phyloP scores from a whole-genome alignment of 257 asterid genomes.

The Rubia yunnanensis region DNA sequence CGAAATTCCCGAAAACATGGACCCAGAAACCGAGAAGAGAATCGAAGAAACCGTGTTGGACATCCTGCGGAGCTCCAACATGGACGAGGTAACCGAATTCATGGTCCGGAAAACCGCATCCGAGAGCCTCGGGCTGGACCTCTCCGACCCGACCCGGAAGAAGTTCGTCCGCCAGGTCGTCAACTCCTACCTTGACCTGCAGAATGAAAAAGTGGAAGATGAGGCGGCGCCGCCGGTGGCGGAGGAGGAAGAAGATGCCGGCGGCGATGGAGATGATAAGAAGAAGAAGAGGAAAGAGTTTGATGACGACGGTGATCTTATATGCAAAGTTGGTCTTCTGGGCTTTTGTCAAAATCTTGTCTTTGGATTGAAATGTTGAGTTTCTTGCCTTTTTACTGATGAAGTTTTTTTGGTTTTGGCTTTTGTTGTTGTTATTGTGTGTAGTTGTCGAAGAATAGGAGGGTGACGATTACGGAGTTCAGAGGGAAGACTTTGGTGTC shows the following conservation, averaged over 20 bases:
- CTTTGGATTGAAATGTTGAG: constrained; percentile 7
- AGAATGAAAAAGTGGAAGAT: constrained; percentile 14
- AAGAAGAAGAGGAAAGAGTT: constrained; percentile 43
- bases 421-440: not conserved
- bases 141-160: constrained; percentile 59
- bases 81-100: constrained; percentile 80
- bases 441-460: constrained; percentile 69
- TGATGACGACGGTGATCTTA: constrained; percentile 84
- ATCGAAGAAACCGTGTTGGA: constrained; percentile 58
- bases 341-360: not conserved
- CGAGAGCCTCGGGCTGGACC: constrained; percentile 60
- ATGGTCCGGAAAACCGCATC: constrained; percentile 75
- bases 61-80: constrained; percentile 50
- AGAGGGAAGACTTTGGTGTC: constrained; percentile 82
- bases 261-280: constrained; percentile 18
- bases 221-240: constrained; percentile 5
- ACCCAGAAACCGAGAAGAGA: constrained; percentile 39
- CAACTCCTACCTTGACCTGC: constrained; percentile 48
- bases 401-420: not conserved
- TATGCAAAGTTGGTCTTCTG: constrained; percentile 58
- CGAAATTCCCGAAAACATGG: constrained; percentile 27
- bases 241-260: constrained; percentile 19
- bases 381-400: not conserved
- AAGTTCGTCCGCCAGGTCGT: constrained; percentile 61
- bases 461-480: constrained; percentile 84